Evolutionary conservation across 495 filamentous ascomycete genomes (phyloP).

Genomic region (Tuber aestivum): DNA sequence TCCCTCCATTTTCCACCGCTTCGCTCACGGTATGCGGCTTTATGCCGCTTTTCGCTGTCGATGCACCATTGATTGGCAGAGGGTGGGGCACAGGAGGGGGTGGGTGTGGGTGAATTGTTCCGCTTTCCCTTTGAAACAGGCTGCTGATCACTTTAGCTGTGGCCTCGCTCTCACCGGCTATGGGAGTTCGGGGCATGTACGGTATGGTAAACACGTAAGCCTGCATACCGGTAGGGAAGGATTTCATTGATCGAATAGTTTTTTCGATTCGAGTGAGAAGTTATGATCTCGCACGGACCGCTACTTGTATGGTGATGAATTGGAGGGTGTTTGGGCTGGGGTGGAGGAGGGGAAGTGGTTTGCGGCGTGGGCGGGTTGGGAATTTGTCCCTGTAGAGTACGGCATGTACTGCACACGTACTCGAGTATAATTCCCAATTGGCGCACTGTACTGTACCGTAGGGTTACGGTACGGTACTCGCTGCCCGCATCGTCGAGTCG

Average conservation of each 20-base stretch:
- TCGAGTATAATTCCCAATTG: background rate
- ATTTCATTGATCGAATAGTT: background rate
- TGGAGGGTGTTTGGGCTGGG: background rate
- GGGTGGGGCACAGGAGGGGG: background rate
- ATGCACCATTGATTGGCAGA: background rate
- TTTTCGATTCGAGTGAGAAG: background rate
- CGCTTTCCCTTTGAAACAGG: background rate
- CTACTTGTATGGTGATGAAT: background rate
- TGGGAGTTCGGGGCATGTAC: background rate
- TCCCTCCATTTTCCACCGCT: background rate
- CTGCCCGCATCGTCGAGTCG: background rate
- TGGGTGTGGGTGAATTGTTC: background rate
- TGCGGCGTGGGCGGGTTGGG: background rate
- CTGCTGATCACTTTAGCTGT: background rate
- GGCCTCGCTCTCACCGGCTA: background rate
- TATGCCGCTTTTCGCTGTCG: background rate
- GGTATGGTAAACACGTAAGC: background rate
- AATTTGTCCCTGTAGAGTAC: background rate
- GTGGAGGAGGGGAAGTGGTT: background rate
- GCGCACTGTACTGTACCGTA: too few species aligned
- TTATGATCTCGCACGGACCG: background rate
- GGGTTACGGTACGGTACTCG: background rate
- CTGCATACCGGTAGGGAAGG: background rate
- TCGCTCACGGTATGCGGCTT: background rate
- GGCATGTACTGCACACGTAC: background rate